Conservation (phyloP, 257 asterid genomes). For the Solanum gandarillasii region DNA sequence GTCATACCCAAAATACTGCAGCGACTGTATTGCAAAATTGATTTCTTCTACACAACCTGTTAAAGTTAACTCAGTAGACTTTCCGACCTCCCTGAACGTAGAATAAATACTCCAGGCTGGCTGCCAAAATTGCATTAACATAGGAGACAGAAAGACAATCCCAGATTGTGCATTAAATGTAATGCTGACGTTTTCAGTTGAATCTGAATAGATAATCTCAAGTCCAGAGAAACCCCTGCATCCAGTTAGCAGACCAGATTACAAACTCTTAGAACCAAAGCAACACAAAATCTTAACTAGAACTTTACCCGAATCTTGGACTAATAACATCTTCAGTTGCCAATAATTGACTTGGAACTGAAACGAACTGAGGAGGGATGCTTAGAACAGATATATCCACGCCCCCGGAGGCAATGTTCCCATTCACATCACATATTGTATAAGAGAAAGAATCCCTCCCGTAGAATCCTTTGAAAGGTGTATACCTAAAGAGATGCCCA, state of each 20-base stretch:
- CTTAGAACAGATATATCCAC: conserved; percentile 56
- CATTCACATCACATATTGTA: conserved; percentile 49
- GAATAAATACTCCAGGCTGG: conserved; percentile 37
- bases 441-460: conserved; percentile 74
- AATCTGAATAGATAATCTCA: conserved; percentile 52
- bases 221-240: conserved; percentile 87
- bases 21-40: conserved; percentile 62
- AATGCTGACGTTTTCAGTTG: conserved; percentile 47
- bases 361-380: conserved; percentile 68
- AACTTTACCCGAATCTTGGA: conserved; percentile 68
- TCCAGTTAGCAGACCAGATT: background rate
- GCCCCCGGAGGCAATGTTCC: conserved; percentile 63
- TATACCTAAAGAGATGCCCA: conserved; percentile 56
- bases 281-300: background rate
- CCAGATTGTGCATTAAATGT: conserved; percentile 53
- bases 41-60: conserved; percentile 52
- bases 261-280: background rate
- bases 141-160: conserved; percentile 44
- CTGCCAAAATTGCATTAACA: conserved; percentile 57
- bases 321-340: conserved; percentile 61
- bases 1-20: conserved; percentile 69
- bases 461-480: conserved; percentile 60
- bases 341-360: conserved; percentile 51
- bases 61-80: conserved; percentile 29
- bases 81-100: conserved; percentile 17